phyloP scores from a whole-genome alignment of 2,329 filamentous ascomycete genomes.

The Pyrenophora tritici-repentis region DNA sequence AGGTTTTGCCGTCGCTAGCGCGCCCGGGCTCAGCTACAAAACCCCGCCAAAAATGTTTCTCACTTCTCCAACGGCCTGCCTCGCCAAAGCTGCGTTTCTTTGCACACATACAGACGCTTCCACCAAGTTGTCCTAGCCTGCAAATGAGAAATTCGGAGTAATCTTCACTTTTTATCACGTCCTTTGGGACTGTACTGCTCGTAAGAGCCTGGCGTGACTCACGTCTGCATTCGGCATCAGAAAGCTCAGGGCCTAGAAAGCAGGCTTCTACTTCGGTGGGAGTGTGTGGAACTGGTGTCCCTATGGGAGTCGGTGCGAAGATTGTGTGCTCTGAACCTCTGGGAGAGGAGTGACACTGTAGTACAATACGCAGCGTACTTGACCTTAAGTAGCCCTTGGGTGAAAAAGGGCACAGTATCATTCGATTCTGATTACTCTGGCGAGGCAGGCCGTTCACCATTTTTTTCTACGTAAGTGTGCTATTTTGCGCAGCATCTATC shows the following conservation, averaged over 20 bases:
- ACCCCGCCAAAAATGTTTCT: constrained; percentile 44
- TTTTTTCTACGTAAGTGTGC: constrained; percentile 57
- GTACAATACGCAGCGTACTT: constrained; percentile 92
- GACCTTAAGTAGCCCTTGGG: constrained; percentile 47
- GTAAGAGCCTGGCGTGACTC: constrained; percentile 85
- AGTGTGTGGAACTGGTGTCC: constrained; percentile 50
- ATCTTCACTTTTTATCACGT: constrained; percentile 71
- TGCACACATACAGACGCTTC: constrained; percentile 74
- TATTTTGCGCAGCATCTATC: neutral
- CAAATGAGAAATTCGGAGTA: constrained; percentile 99
- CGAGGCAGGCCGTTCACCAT: constrained; percentile 73
- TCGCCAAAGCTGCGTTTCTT: constrained; percentile 94
- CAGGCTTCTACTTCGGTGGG: constrained; percentile 27
- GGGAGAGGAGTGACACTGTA: constrained; percentile 70
- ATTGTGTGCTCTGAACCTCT: constrained; percentile 71
- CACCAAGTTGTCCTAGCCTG: constrained; percentile 49
- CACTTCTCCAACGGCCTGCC: constrained; percentile 72
- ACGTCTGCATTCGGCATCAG: constrained; percentile 88
- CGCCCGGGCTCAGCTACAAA: constrained; percentile 39
- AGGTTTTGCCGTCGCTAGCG: constrained; percentile 25
- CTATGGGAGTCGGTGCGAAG: constrained; percentile 95
- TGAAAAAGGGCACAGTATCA: constrained; percentile 61
- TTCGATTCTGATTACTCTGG: constrained; percentile 95
- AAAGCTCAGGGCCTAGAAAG: constrained; percentile 70
- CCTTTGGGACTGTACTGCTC: constrained; percentile 65